A percentile compares a stretch with the other conserved stretches of the same genome.
phyloP scores from a whole-genome alignment of 169 alveolate species.

The Plasmodium gonderi region DNA sequence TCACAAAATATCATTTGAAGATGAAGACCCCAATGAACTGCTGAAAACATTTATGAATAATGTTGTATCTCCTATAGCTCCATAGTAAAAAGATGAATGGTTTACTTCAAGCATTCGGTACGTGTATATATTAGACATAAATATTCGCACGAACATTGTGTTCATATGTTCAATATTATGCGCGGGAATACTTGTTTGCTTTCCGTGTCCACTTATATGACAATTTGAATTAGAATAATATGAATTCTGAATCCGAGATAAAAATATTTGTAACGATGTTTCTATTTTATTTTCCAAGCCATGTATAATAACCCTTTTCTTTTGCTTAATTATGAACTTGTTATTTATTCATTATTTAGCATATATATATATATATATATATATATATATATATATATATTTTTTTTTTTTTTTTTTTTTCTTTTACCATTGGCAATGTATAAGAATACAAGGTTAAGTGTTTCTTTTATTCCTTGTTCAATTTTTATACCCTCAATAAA shows the following conservation, averaged over 20 bases:
- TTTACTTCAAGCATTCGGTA: not conserved
- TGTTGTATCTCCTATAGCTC: not conserved
- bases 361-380: too few species aligned
- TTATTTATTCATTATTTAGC: not conserved
- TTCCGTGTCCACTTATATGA: not conserved
- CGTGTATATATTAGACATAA: not conserved
- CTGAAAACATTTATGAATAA: slow-evolving; percentile 44
- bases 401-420: not conserved
- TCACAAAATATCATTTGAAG: slow-evolving; percentile 58
- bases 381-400: too few species aligned
- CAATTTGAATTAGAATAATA: not conserved
- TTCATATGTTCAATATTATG: not conserved
- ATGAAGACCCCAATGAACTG: slow-evolving; percentile 40
- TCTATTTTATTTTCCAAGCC: not conserved
- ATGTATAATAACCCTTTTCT: not conserved
- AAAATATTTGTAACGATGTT: slow-evolving; percentile 3
- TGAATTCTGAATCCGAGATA: not conserved
- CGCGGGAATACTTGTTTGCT: not conserved
- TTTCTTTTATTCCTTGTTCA: not conserved
- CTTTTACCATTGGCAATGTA: not conserved
- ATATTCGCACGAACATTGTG: not conserved
- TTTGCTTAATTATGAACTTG: not conserved
- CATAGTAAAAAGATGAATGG: not conserved
- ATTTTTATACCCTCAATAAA: too few species aligned
- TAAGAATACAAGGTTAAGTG: not conserved